Conservation (phyloP, 768 basidiomycete genomes). For the Neoboletus subvelutipes region DNA sequence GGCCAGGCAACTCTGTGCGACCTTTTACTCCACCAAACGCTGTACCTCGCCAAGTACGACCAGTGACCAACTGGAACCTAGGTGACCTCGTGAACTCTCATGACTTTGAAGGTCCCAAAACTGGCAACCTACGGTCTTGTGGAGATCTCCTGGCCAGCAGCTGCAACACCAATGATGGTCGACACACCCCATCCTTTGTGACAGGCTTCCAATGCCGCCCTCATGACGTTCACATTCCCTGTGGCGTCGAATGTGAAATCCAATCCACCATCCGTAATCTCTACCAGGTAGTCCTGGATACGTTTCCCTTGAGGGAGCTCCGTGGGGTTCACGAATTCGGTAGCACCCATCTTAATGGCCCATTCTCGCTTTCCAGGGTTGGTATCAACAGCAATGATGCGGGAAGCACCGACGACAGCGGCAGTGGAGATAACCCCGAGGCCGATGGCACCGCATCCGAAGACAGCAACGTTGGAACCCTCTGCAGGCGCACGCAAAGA, state of each 20-base stretch:
- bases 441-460: conserved; percentile 96
- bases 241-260: conserved; percentile 98
- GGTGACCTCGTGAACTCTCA: conserved; percentile 8
- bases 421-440: conserved; percentile 89
- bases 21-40: conserved; percentile 99
- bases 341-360: conserved; percentile 92
- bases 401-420: conserved; percentile 71
- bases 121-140: conserved; percentile 69
- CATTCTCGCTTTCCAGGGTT: conserved; percentile 84
- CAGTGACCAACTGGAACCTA: conserved; percentile 72
- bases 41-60: conserved; percentile 89
- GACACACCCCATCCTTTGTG: conserved; percentile 99
- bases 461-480: conserved; percentile 88
- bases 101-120: neutral
- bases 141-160: conserved; percentile 92
- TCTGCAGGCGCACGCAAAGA: conserved; percentile 40
- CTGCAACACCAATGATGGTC: conserved; percentile 95
- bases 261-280: conserved; percentile 93
- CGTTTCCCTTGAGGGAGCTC: conserved; percentile 72
- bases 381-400: conserved; percentile 90
- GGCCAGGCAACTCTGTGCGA: conserved; percentile 89
- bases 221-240: conserved; percentile 94
- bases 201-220: conserved; percentile 94
- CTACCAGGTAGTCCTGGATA: conserved; percentile 87
- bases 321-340: conserved; percentile 88